Evolutionary conservation across 768 basidiomycete species (phyloP).

Genomic region (Rhizopogon vulgaris): DNA sequence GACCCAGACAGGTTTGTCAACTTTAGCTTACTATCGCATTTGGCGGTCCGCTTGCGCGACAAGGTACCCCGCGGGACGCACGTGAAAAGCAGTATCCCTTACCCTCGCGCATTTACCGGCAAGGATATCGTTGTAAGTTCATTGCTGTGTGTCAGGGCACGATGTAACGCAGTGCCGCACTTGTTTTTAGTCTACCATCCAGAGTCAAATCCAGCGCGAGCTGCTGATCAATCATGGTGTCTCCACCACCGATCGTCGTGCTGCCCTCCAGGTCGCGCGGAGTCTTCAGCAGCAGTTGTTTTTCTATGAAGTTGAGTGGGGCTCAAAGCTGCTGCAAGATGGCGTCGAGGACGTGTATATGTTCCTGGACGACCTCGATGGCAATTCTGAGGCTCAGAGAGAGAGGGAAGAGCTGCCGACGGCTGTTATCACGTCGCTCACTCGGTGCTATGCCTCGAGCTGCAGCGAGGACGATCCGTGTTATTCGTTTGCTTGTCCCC

Average conservation of each 20-base stretch:
- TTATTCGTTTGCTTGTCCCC: slow-evolving; percentile 79
- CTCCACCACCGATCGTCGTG: slow-evolving; percentile 71
- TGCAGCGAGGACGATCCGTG: slow-evolving; percentile 78
- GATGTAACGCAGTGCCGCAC: neutral
- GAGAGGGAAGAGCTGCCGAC: slow-evolving; percentile 77
- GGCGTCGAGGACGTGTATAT: slow-evolving; percentile 92
- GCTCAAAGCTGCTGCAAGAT: slow-evolving; percentile 72
- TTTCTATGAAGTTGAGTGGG: slow-evolving; percentile 98
- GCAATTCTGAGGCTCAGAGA: slow-evolving; percentile 49
- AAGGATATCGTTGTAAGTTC: slow-evolving; percentile 84
- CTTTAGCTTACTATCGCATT: slow-evolving; percentile 79
- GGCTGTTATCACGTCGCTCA: slow-evolving; percentile 84
- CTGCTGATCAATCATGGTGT: slow-evolving; percentile 70
- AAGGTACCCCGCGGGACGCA: slow-evolving; percentile 84
- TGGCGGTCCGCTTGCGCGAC: slow-evolving; percentile 85
- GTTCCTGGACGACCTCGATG: slow-evolving; percentile 81
- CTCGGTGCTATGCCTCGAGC: slow-evolving; percentile 83
- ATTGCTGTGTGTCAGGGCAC: neutral
- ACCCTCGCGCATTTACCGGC: slow-evolving; percentile 87
- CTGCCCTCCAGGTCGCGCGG: slow-evolving; percentile 82
- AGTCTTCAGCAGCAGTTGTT: slow-evolving; percentile 89
- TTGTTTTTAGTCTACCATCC: slow-evolving; percentile 68
- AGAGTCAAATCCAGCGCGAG: slow-evolving; percentile 81
- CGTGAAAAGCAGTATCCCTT: slow-evolving; percentile 90
- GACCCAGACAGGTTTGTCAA: slow-evolving; percentile 79